Base-by-base conservation (phyloP, 306 rosid genomes). In the Luffa aegyptiaca region DNA sequence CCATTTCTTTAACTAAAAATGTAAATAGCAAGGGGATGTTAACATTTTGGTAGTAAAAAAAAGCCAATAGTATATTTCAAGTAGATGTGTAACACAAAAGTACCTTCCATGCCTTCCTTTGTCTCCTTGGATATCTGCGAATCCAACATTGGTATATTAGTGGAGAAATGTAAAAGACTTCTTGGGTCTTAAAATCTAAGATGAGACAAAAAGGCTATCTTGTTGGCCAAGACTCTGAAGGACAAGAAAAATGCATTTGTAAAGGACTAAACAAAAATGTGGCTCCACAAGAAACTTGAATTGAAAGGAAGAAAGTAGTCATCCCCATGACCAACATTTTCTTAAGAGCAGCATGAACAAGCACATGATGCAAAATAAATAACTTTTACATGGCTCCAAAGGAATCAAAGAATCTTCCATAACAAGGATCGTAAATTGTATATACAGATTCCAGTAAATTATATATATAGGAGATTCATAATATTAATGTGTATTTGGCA, bases 81-180 rank as follows among this genome's bases (percentile, higher is more conserved):
- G 61, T 73, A 73, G 55, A 48, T 69, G 9, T 42, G 78, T 59
- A 66, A 57, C n/a, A 2, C 31, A 69, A 35, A 20, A 42, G 58
- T 52, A 84, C 89, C 91, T 88, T 84, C 83, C 58, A 56, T 59
- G 62, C 48, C 86, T 63, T 88, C 89, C 65, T 88, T 86, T 59
- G 55, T 58, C 33, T 79, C 89, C 77, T 80, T 83, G 16, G 83
- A 79, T 82, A 74, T 83, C 89, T 88, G 89, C 16, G 83, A 44
- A 82, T 61, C 21, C 33, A 66, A 76, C 37, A 46, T 35, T 33
- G 74, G 36, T 56, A 70, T 12, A 16, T 78, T 39, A 80, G 77
- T 41, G 68, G 37, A 20, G 13, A 48, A 52, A 53, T 31, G 33
- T 18, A 51, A 68, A 31, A 26, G 51, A 52, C n/a, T 26, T 26